Evolutionary conservation across 495 filamentous ascomycete species (phyloP).

Genomic region (Neohortaea acidophila): DNA sequence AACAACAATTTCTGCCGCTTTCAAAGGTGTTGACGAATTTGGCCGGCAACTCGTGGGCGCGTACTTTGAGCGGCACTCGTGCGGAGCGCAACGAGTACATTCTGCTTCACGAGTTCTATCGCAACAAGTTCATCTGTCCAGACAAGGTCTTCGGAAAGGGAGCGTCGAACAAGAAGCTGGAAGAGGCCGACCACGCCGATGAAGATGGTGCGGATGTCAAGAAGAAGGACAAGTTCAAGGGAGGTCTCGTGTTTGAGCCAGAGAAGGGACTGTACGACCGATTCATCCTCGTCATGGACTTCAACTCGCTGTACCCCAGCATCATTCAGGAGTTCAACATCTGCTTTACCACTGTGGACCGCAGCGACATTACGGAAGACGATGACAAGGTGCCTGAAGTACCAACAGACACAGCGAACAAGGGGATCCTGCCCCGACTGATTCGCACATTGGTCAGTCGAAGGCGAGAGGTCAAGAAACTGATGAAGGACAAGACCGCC

Average conservation of each 20-base stretch:
- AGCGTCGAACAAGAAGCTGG: conserved; percentile 33
- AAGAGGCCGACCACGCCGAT: conserved; percentile 52
- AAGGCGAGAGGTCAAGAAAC: conserved; percentile 74
- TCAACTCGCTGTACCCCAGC: conserved; percentile 96
- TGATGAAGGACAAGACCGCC: conserved; percentile 89
- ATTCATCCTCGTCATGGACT: conserved; percentile 97
- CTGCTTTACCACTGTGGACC: conserved; percentile 93
- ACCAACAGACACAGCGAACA: conserved; percentile 42
- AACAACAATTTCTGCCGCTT: conserved; percentile 79
- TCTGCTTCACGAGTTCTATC: conserved; percentile 87
- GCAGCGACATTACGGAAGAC: conserved; percentile 51
- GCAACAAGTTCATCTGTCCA: conserved; percentile 92
- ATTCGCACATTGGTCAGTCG: conserved; percentile 82
- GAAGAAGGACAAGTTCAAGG: conserved; percentile 99
- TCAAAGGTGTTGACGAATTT: conserved; percentile 93
- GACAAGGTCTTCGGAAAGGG: conserved; percentile 69
- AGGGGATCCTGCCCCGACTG: conserved; percentile 74
- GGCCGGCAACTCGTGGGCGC: conserved; percentile 95
- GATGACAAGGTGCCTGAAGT: conserved; percentile 66
- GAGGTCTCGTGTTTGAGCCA: conserved; percentile 93
- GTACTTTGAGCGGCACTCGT: conserved; percentile 85
- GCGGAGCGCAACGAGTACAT: conserved; percentile 99
- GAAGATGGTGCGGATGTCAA: conserved; percentile 56
- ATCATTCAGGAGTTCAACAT: conserved; percentile 99
- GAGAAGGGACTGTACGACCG: conserved; percentile 95